Evolutionary conservation across 371 early-diverging fungal genomes (phyloP).

Genomic region (Funneliformis caledonium): DNA sequence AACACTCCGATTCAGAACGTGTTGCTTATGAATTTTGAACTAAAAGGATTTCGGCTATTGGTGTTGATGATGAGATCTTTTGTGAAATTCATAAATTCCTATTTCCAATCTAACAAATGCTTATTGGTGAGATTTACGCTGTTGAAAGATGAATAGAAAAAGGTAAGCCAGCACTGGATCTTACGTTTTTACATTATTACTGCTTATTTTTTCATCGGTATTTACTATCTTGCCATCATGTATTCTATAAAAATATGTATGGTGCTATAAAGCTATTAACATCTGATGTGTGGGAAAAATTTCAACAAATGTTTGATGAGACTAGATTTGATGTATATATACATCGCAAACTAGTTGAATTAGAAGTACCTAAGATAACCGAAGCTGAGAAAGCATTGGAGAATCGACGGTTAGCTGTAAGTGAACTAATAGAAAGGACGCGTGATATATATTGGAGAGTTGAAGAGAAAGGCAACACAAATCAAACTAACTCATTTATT

Average conservation of each 20-base stretch:
- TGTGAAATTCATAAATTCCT: slow-evolving; percentile 30
- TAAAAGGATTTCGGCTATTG: too few species aligned
- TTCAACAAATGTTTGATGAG: too few species aligned
- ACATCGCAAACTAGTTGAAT: neutral
- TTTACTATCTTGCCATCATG: too few species aligned
- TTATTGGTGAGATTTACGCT: slow-evolving; percentile 22
- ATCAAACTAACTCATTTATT: neutral
- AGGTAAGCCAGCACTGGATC: neutral
- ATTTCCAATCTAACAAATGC: slow-evolving; percentile 19
- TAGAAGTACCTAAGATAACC: too few species aligned
- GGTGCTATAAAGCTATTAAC: too few species aligned
- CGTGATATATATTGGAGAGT: too few species aligned
- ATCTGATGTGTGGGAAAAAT: too few species aligned
- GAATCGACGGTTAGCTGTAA: neutral
- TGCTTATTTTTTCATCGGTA: too few species aligned
- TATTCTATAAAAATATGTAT: too few species aligned
- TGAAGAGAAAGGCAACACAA: neutral
- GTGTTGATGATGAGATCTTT: slow-evolving; percentile 6
- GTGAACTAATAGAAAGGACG: neutral
- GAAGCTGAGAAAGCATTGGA: too few species aligned
- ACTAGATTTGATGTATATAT: slow-evolving; percentile 18
- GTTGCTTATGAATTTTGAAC: slow-evolving; percentile 15
- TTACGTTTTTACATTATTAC: neutral
- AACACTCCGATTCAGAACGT: slow-evolving; percentile 2
- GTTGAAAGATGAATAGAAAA: slow-evolving; percentile 17